Evolutionary conservation across 257 asterid genomes (phyloP).

Genomic region (Solanum okadae): DNA sequence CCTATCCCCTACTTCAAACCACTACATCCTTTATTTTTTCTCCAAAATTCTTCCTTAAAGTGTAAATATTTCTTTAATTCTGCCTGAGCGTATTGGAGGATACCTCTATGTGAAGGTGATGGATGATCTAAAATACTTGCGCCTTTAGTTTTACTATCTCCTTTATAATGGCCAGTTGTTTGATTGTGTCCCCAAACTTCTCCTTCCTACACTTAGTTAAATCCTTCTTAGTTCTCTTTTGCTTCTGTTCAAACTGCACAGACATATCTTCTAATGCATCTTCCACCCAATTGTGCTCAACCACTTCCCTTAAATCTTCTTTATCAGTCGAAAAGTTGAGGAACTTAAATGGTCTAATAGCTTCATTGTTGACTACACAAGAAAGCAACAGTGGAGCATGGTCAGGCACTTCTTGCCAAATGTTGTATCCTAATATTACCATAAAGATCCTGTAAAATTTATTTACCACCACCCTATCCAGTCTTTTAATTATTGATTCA

Average conservation of each 20-base stretch:
- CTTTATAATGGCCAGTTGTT: neutral
- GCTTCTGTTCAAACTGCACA: neutral
- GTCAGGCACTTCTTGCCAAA: too few relatives aligned
- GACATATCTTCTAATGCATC: neutral
- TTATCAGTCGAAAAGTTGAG: neutral
- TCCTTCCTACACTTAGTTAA: neutral
- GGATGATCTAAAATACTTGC: neutral
- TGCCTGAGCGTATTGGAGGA: neutral
- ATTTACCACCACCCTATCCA: neutral
- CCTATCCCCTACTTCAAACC: neutral
- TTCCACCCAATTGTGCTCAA: neutral
- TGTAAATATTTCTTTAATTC: too few relatives aligned
- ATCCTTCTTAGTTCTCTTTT: neutral
- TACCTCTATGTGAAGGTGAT: neutral
- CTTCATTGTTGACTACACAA: neutral
- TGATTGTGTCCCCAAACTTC: neutral
- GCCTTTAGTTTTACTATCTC: neutral
- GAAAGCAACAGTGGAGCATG: neutral
- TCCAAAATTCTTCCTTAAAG: neutral
- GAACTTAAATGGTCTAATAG: neutral
- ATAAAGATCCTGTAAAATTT: too few relatives aligned
- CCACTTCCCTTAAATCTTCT: neutral
- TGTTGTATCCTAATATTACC: neutral
- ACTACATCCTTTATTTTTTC: neutral
- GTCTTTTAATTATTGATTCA: too few relatives aligned